phyloP scores from a whole-genome alignment of 345 rosid genomes.

The Kandelia obovata region DNA sequence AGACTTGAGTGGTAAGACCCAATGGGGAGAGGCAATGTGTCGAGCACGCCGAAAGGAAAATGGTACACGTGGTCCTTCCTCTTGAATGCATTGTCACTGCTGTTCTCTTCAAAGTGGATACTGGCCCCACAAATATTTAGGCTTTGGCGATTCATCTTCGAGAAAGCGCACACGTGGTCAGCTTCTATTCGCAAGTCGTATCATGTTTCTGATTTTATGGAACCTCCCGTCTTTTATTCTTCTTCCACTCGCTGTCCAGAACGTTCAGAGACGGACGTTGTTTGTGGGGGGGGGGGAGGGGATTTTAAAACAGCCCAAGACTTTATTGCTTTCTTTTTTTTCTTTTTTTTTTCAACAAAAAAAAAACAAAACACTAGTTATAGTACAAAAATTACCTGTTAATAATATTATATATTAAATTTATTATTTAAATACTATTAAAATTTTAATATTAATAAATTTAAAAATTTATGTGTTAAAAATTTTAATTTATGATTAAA shows the following conservation, averaged over 20 bases:
- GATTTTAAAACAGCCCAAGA: too few species aligned
- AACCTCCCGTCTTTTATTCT: background rate
- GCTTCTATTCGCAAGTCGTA: background rate
- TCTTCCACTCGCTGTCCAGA: conserved; percentile 10
- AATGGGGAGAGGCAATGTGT: conserved; percentile 17
- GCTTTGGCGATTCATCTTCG: conserved; percentile 19
- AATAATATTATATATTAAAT: too few species aligned
- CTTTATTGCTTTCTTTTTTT: too few species aligned
- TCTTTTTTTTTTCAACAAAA: too few species aligned
- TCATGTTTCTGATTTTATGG: background rate
- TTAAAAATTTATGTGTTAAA: too few species aligned
- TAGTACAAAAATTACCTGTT: too few species aligned
- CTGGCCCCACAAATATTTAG: background rate
- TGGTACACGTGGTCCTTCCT: conserved; percentile 18
- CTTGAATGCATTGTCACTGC: conserved; percentile 2
- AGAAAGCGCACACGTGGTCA: conserved; percentile 33
- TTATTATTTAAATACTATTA: too few species aligned
- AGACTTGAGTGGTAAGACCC: conserved; percentile 6
- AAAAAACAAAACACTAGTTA: too few species aligned
- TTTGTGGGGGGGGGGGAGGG: background rate
- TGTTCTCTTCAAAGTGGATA: conserved; percentile 11
- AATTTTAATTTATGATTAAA: too few species aligned
- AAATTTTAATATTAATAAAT: too few species aligned
- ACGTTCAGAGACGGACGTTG: too few species aligned
- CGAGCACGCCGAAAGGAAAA: conserved; percentile 11